These are phyloP conservation scores for Lipomyces japonicus DNA, from an alignment of 805 yeast genomes.

Conservation along the genomic window DNA sequence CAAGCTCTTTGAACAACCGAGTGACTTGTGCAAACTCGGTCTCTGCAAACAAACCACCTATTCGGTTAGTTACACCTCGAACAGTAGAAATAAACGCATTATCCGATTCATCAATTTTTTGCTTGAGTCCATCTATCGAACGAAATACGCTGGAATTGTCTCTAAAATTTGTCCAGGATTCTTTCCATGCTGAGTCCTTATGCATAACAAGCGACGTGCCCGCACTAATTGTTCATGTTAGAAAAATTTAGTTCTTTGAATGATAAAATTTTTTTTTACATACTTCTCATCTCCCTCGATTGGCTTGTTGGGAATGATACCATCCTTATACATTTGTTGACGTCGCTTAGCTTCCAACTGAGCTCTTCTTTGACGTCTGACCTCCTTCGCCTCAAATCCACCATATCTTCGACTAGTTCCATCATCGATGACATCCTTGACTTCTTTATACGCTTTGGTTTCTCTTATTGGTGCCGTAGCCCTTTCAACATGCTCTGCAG, in stretches of 20 bases:
- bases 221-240: conserved; percentile 53
- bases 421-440: conserved; percentile 83
- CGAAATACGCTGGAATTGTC: conserved; percentile 69
- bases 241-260: background rate
- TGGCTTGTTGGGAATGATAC: conserved; percentile 52
- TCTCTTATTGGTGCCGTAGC: conserved; percentile 90
- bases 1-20: conserved; percentile 79
- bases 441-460: conserved; percentile 84
- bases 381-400: conserved; percentile 81
- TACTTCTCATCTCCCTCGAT: conserved; percentile 56
- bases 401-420: conserved; percentile 89
- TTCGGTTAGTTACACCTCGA: conserved; percentile 73
- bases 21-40: conserved; percentile 94
- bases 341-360: conserved; percentile 33
- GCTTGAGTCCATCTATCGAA: conserved; percentile 54
- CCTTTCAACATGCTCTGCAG: conserved; percentile 65
- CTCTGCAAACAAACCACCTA: conserved; percentile 88
- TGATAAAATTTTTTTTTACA: background rate
- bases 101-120: conserved; percentile 78
- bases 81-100: conserved; percentile 80
- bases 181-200: conserved; percentile 64
- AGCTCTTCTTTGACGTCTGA: conserved; percentile 70
- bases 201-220: conserved; percentile 82
- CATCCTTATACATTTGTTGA: conserved; percentile 49
- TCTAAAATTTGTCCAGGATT: conserved; percentile 58